These are phyloP conservation scores for Helotiales sp. DNA, from an alignment of 2,329 filamentous ascomycete genomes.

Conservation along the genomic window DNA sequence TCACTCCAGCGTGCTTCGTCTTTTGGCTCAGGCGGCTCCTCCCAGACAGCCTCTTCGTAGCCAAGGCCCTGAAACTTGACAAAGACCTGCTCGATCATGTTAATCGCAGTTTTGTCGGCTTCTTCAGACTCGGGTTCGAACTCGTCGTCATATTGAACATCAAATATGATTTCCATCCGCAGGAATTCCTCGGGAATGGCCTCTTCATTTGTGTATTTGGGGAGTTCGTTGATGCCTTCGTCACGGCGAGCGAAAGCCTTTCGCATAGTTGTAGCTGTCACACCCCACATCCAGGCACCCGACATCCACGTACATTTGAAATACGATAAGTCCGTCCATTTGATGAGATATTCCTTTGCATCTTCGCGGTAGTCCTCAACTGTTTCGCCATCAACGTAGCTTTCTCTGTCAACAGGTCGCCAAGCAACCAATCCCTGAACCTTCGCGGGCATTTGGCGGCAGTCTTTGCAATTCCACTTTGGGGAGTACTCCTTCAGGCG, in stretches of 20 bases:
- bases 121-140: conserved; percentile 62
- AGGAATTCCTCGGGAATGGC: conserved; percentile 89
- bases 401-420: conserved; percentile 70
- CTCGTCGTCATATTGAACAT: conserved; percentile 70
- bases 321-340: conserved; percentile 83
- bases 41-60: conserved; percentile 93
- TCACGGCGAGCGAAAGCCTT: conserved; percentile 77
- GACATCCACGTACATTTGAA: conserved; percentile 85
- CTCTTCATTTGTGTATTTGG: conserved; percentile 73
- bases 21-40: conserved; percentile 72
- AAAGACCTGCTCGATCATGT: conserved; percentile 72
- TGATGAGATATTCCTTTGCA: conserved; percentile 89
- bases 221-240: conserved; percentile 59
- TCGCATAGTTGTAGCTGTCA: conserved; percentile 67
- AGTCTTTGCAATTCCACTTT: conserved; percentile 84
- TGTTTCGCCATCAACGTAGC: conserved; percentile 57
- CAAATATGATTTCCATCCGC: conserved; percentile 85
- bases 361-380: conserved; percentile 69
- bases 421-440: conserved; percentile 85
- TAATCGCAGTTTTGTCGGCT: conserved; percentile 72
- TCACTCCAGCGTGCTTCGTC: conserved; percentile 73
- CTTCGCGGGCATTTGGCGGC: conserved; percentile 66
- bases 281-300: conserved; percentile 85
- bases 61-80: conserved; percentile 93
- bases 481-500: conserved; percentile 73